Percentiles rank a stretch among this genome's conserved stretches.
Conservation (phyloP, 2,329 filamentous ascomycete species). For the Paraphoma sp. region DNA sequence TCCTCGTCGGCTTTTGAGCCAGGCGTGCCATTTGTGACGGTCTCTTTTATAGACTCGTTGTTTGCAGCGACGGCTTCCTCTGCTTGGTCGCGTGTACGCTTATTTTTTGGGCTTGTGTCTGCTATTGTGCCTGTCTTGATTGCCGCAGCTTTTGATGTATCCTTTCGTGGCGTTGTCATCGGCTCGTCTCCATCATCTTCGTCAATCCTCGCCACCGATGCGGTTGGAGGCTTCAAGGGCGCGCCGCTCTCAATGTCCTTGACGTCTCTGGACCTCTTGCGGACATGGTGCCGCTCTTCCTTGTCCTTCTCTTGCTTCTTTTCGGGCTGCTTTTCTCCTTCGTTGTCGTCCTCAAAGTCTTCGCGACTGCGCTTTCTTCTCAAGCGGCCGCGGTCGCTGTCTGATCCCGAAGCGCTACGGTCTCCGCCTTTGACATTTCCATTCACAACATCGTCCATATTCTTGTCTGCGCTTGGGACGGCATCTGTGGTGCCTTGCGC, state of each 20-base stretch:
- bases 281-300: constrained; percentile 42
- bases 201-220: constrained; percentile 35
- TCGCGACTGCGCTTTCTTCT: constrained; percentile 56
- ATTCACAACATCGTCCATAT: constrained; percentile 34
- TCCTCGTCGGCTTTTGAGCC: constrained; percentile 32
- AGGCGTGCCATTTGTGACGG: constrained; percentile 19
- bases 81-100: constrained; percentile 51
- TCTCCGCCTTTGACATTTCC: constrained; percentile 27
- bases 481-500: constrained; percentile 36
- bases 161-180: constrained; percentile 31
- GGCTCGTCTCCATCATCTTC: constrained; percentile 38
- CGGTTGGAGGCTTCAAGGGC: constrained; percentile 42
- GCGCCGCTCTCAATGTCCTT: constrained; percentile 38
- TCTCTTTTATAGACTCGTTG: constrained; percentile 15
- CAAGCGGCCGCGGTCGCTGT: constrained; percentile 47
- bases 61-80: constrained; percentile 19
- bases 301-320: constrained; percentile 44
- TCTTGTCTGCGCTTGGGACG: constrained; percentile 19
- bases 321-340: constrained; percentile 38
- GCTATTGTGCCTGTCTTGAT: constrained; percentile 11
- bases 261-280: constrained; percentile 57
- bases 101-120: constrained; percentile 56
- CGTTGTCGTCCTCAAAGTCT: constrained; percentile 49
- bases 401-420: constrained; percentile 41
- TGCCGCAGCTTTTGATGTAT: constrained; percentile 2